Percentiles rank a stretch among this genome's conserved stretches.
Conservation (phyloP, 2,329 filamentous ascomycete genomes). For the Hymenoscyphus repandus region DNA sequence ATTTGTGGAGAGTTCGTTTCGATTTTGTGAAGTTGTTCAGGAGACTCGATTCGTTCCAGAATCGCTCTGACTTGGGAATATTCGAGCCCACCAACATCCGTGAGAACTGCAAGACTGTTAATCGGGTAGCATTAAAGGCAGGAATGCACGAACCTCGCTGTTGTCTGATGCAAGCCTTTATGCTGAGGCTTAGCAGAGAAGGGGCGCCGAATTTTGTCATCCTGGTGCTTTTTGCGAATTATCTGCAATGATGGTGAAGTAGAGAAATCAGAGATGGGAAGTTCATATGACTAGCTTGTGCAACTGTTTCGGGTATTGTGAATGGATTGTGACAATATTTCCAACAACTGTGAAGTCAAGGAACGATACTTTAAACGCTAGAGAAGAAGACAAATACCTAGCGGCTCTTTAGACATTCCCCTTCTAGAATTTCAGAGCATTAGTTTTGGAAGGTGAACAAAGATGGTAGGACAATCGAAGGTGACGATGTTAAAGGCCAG, state of each 20-base stretch:
- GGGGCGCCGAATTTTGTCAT: conserved; percentile 30
- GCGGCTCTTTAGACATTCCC: no score
- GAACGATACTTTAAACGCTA: no score
- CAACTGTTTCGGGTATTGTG: background rate
- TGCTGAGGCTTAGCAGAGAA: conserved; percentile 48
- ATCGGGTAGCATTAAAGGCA: conserved; percentile 1
- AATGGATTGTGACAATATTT: no score
- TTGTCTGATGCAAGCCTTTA: conserved; percentile 47
- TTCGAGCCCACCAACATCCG: conserved; percentile 66
- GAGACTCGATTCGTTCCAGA: conserved; percentile 65
- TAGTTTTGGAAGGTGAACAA: no score
- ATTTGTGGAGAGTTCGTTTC: conserved; percentile 76
- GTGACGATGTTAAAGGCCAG: no score
- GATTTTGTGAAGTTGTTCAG: conserved; percentile 68
- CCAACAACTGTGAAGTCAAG: no score
- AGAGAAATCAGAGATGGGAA: background rate
- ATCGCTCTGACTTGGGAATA: conserved; percentile 63
- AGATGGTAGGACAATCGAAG: no score
- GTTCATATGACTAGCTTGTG: background rate
- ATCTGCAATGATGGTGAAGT: background rate
- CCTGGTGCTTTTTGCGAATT: conserved; percentile 32
- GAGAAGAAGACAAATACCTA: no score
- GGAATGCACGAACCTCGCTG: conserved; percentile 33
- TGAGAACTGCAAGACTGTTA: conserved; percentile 42
- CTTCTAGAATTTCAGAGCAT: no score